These are phyloP conservation scores for Coemansia sp. DNA, from an alignment of 192 early-diverging fungal genomes.

Conservation along the genomic window DNA sequence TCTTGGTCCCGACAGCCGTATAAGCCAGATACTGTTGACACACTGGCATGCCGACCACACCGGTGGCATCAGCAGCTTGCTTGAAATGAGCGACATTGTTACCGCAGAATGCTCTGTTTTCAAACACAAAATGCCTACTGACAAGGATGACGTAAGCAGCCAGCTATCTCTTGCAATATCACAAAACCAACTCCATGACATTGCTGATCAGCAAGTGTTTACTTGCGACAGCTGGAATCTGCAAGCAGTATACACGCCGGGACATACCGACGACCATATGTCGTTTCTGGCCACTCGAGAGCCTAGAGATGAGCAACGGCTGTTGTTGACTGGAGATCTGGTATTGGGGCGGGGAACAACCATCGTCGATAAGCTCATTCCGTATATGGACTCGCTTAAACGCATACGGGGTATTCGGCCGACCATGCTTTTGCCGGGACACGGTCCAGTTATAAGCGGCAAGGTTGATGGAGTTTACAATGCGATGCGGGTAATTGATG, in stretches of 20 bases:
- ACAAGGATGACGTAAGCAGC: constrained; percentile 3
- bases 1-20: constrained; percentile 45
- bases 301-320: not conserved
- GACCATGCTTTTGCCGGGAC: constrained; percentile 64
- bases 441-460: constrained; percentile 71
- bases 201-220: constrained; percentile 64
- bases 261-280: constrained; percentile 79
- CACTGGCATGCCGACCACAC: constrained; percentile 83
- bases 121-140: constrained; percentile 15
- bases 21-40: constrained; percentile 68
- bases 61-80: constrained; percentile 57
- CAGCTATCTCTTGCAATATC: constrained; percentile 4
- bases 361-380: constrained; percentile 68
- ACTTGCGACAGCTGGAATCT: constrained; percentile 59
- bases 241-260: constrained; percentile 70
- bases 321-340: constrained; percentile 76
- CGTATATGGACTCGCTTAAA: constrained; percentile 68
- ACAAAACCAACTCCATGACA: constrained; percentile 14
- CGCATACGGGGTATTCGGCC: constrained; percentile 49
- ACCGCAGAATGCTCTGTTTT: constrained; percentile 19
- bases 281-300: constrained; percentile 69
- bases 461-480: constrained; percentile 19
- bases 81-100: constrained; percentile 18
- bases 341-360: constrained; percentile 82
- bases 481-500: constrained; percentile 60